A percentile compares a stretch with the other conserved stretches of the same genome.
phyloP scores from a whole-genome alignment of 495 filamentous ascomycete species.

The Lophium mytilinum region DNA sequence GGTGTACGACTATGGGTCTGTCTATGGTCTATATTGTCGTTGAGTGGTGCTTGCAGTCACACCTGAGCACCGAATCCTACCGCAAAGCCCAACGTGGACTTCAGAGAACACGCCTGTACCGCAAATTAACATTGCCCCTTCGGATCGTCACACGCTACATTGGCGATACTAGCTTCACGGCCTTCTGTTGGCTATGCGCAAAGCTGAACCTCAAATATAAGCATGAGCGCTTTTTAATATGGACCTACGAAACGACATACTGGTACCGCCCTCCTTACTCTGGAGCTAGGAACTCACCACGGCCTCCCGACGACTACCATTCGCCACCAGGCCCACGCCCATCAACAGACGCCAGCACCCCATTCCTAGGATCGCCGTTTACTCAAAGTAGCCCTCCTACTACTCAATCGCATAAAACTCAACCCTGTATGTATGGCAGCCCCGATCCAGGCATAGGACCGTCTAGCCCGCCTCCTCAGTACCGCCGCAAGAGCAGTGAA shows the following conservation, averaged over 20 bases:
- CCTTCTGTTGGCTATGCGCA: background rate
- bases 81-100: constrained; percentile 3
- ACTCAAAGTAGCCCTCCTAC: background rate
- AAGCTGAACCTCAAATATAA: background rate
- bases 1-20: constrained; percentile 25
- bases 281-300: background rate
- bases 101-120: constrained; percentile 6
- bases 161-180: background rate
- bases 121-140: background rate
- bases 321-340: background rate
- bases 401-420: background rate
- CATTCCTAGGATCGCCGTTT: background rate
- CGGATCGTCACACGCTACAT: background rate
- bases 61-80: constrained; percentile 9
- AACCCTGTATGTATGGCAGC: background rate
- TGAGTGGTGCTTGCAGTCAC: constrained; percentile 19
- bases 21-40: constrained; percentile 32
- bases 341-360: background rate
- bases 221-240: background rate
- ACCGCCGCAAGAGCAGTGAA: background rate
- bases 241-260: background rate
- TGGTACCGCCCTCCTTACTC: background rate
- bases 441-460: background rate
- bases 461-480: background rate
- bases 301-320: background rate